Evolutionary conservation across 179 eudicot species (phyloP).

Genomic region (Corrigiola litoralis): DNA sequence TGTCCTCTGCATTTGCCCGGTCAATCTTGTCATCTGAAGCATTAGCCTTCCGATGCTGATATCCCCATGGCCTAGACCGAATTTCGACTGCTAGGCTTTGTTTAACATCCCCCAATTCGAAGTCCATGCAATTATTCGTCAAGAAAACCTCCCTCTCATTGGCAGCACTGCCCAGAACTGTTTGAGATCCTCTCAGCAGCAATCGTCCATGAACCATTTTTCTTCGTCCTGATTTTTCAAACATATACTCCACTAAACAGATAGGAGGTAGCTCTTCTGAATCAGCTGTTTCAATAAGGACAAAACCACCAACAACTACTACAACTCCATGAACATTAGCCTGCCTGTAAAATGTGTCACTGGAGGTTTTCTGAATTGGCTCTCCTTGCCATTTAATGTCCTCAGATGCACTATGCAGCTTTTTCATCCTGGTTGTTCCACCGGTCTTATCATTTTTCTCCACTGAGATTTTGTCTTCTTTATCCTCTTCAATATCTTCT

Average conservation of each 20-base stretch:
- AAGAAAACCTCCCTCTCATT: constrained; percentile 85
- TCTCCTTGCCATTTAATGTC: constrained; percentile 67
- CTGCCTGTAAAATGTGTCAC: constrained; percentile 39
- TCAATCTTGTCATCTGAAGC: constrained; percentile 55
- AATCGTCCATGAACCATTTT: constrained; percentile 82
- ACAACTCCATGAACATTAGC: constrained; percentile 53
- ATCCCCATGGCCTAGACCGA: constrained; percentile 67
- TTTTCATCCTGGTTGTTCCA: constrained; percentile 31
- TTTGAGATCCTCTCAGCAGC: constrained; percentile 69
- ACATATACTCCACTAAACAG: constrained; percentile 81
- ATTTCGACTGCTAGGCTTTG: constrained; percentile 46
- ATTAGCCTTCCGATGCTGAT: constrained; percentile 64
- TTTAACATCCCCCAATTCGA: constrained; percentile 57
- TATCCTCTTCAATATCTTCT: constrained; percentile 54
- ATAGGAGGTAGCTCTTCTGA: constrained; percentile 39
- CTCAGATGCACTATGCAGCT: constrained; percentile 25
- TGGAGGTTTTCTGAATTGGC: constrained; percentile 36
- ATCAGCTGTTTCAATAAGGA: constrained; percentile 46
- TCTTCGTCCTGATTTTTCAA: constrained; percentile 55
- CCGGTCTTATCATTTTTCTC: constrained; percentile 33
- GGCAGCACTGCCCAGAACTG: constrained; percentile 72
- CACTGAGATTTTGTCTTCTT: constrained; percentile 23
- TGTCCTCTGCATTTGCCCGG: constrained; percentile 72
- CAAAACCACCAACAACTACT: constrained; percentile 55
- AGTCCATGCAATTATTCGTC: constrained; percentile 71